Base-by-base conservation (phyloP, 306 rosid species). In the Cucumis hystrix region DNA sequence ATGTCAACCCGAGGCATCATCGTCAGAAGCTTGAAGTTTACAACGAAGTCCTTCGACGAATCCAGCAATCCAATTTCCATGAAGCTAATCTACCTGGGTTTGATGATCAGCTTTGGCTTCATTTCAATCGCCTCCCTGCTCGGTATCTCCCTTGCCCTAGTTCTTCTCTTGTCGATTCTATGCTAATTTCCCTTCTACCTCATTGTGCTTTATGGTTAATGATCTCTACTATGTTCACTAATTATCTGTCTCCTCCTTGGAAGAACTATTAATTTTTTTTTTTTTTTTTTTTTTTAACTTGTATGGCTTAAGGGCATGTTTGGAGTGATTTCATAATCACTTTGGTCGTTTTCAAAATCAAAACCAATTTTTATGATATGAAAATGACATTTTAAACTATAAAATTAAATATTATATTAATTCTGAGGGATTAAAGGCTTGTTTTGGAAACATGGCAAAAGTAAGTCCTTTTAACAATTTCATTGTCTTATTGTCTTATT, bases 51-150 rank as follows among this genome's bases (percentile, higher is more conserved):
- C 98, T 92, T 35, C 86, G 92, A 8, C 92, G 98, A 74, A 87
- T 92, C 58, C 98, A 84, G 57, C 96, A 92, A 0, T 86, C 78
- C 28, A 81, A 92, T 86, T 88, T 72, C 51, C 89, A 85, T 43
- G 97, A 89, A 74, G 96, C 96, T 0, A 66, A 79, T 80, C 89
- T 87, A 68, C 96, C 91, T n/a, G 98, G 93, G 70, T 96, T 96
- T 86, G 98, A 96, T 70, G 92, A 91, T 81, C 92, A 88, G 79
- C 92, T 92, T 0, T 96, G 98, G 97, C 93, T 92, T 70, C 99
- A 96, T 82, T 96, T 96, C 87, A 89, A 89, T 81, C 99, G 99
- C 62, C 91, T 96, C 35, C 96, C 99, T 74, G 89, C 98, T 73
- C 83, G 98, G 99, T 96, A 76, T 81, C 61, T 35, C 17, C 52